Base-by-base conservation (phyloP, 2,329 filamentous ascomycete species). In the Botrytis elliptica region DNA sequence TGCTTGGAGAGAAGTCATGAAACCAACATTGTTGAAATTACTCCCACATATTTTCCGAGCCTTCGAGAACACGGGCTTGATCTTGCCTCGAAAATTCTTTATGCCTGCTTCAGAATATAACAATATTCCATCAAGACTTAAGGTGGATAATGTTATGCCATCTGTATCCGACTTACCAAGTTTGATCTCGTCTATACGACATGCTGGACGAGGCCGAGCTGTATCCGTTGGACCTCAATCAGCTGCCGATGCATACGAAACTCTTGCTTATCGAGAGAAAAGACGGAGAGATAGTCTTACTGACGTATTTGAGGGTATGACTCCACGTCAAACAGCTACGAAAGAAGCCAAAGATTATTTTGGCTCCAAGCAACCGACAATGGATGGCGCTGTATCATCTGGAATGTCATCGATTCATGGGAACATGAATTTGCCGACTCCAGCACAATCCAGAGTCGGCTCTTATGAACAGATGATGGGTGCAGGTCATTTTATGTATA, bases 161-260 rank as follows among this genome's bases (percentile, higher is more conserved):
- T 91, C 91, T 18, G 92, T 97, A n/a, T 93, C 92, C 38, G 94
- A 98, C 75, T 89, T 98, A 36, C 93, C 95, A 4, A 88, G 89
- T 46, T 90, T 98, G 80, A 87, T 98, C 38, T 92, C 91, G 75
- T 94, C 91, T 60, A 93, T 98, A 64, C 90, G 94, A 38, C 91
- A 95, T 77, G 93, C 94, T 0, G 88, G 88, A 22, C 87, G 94
- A 74, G 91, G 91, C 75, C 89, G 96, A 70, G 92, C 94, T 46
- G 90, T 98, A 49, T 97, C 94, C 9, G 89, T 98, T 71, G 96
- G 96, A 0, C 96, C 96, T 2, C 96, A 98, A 83, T 98, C 95
- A 64, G 95, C 95, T 75, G 96, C 96, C 2, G 96, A 99, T 83
- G 96, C 94, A 38, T 97, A 98, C 83, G 96, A 99, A 84, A 94